These are phyloP conservation scores for Xerocomus nothofagi DNA, from an alignment of 1,284 basidiomycete genomes.

Conservation along the genomic window DNA sequence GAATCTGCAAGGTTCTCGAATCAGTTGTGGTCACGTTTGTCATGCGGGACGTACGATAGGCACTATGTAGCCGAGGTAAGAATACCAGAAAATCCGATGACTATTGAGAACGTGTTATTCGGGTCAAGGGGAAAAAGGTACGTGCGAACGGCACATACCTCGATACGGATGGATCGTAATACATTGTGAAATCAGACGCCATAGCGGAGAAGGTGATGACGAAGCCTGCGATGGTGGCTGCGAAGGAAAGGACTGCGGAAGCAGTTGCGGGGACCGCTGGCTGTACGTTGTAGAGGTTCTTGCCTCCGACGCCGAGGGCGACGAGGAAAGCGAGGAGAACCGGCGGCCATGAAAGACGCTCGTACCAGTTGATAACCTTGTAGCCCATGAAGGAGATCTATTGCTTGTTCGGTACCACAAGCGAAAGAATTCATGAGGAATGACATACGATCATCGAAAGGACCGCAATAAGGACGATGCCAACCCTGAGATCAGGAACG, in stretches of 20 bases:
- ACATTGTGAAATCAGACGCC: conserved; percentile 73
- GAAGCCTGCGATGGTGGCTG: conserved; percentile 71
- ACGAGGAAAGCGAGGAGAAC: conserved; percentile 77
- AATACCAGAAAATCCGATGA: conserved; percentile 68
- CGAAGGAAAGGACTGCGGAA: conserved; percentile 58
- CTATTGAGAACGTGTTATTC: conserved; percentile 37
- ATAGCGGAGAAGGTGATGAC: conserved; percentile 67
- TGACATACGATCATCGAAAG: conserved; percentile 72
- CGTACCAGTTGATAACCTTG: conserved; percentile 76
- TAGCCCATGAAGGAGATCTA: conserved; percentile 82
- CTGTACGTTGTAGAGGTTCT: conserved; percentile 52
- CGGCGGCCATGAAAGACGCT: conserved; percentile 76
- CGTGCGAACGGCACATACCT: conserved; percentile 41
- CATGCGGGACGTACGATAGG: conserved; percentile 53
- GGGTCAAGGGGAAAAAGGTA: neutral
- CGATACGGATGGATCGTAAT: conserved; percentile 57
- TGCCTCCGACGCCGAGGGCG: conserved; percentile 71
- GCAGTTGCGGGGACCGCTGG: conserved; percentile 53
- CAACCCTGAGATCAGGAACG: conserved; percentile 53
- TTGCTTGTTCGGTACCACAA: neutral
- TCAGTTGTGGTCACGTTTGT: neutral
- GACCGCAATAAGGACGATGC: conserved; percentile 83
- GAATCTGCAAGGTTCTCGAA: conserved; percentile 37
- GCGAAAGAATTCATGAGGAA: neutral
- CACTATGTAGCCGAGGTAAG: conserved; percentile 73